Evolutionary conservation across 2,329 filamentous ascomycete genomes (phyloP).

Genomic region (Ceratocystis alfenasii): DNA sequence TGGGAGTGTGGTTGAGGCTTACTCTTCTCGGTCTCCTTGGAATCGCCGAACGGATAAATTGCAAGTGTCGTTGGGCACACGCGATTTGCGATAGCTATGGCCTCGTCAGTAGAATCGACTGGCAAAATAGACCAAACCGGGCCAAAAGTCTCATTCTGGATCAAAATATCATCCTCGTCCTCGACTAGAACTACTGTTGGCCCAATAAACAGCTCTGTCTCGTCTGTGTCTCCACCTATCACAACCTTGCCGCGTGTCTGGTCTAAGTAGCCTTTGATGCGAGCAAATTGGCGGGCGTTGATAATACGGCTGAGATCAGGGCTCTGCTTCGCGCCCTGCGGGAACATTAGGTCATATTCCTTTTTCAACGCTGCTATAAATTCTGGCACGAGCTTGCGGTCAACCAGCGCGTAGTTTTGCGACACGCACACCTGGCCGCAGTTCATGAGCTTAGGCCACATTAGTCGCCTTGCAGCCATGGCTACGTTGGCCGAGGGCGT

Average conservation of each 20-base stretch:
- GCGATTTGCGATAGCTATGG: constrained; percentile 67
- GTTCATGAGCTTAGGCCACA: constrained; percentile 82
- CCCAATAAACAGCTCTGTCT: constrained; percentile 70
- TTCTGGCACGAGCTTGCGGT: constrained; percentile 56
- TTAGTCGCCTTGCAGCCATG: constrained; percentile 67
- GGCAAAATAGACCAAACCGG: constrained; percentile 79
- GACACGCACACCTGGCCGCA: constrained; percentile 86
- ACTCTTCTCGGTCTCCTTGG: constrained; percentile 65
- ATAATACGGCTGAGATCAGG: constrained; percentile 70
- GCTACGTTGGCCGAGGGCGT: constrained; percentile 70
- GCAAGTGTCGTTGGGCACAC: constrained; percentile 75
- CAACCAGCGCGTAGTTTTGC: constrained; percentile 83
- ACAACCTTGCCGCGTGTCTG: constrained; percentile 71
- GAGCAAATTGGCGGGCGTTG: constrained; percentile 65
- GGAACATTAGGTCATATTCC: constrained; percentile 67
- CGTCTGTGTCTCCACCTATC: constrained; percentile 73
- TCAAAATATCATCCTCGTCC: constrained; percentile 60
- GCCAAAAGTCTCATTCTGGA: constrained; percentile 79
- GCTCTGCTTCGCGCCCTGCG: constrained; percentile 65
- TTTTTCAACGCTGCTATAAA: constrained; percentile 66
- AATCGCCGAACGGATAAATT: constrained; percentile 74
- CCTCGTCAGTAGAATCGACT: constrained; percentile 69
- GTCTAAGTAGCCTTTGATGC: constrained; percentile 87
- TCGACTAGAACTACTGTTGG: constrained; percentile 84
- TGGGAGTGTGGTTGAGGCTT: constrained; percentile 27